Evolutionary conservation across 768 basidiomycete genomes (phyloP).

Genomic region (Boletus barrowsii): DNA sequence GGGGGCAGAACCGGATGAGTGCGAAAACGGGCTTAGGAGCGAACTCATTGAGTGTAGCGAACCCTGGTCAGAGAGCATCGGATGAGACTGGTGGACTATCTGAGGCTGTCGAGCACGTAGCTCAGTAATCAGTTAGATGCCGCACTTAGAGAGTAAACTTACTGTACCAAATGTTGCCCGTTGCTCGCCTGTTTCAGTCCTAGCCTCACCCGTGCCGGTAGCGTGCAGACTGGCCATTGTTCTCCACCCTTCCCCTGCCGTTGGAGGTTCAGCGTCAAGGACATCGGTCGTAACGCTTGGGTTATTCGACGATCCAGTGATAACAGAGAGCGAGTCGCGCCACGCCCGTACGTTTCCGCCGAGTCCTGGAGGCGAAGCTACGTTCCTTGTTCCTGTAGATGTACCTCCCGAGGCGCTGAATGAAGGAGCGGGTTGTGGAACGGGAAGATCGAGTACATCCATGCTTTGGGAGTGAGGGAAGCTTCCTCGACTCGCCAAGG

Average conservation of each 20-base stretch:
- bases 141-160: conserved; percentile 28
- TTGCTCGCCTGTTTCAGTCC: conserved; percentile 31
- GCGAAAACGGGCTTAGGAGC: conserved; percentile 46
- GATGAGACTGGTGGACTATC: conserved; percentile 40
- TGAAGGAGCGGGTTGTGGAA: conserved; percentile 52
- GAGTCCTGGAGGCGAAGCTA: conserved; percentile 39
- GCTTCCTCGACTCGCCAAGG: conserved; percentile 22
- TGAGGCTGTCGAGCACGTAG: conserved; percentile 36
- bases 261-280: conserved; percentile 68
- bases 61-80: conserved; percentile 54
- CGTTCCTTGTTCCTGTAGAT: conserved; percentile 18
- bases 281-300: conserved; percentile 50
- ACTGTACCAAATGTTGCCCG: conserved; percentile 65
- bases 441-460: conserved; percentile 56
- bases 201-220: conserved; percentile 16
- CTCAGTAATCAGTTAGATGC: conserved; percentile 9
- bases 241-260: conserved; percentile 60
- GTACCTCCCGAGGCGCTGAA: conserved; percentile 43
- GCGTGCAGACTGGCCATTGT: conserved; percentile 37
- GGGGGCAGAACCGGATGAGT: conserved; percentile 53
- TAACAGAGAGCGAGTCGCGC: conserved; percentile 35
- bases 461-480: conserved; percentile 29
- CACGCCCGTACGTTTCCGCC: conserved; percentile 27
- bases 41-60: conserved; percentile 66
- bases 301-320: conserved; percentile 30